Percentiles rank a stretch among this genome's conserved stretches.
Evolutionary conservation across 2,329 filamentous ascomycete genomes (phyloP).

Genomic region (Pestalotiopsis sp.): DNA sequence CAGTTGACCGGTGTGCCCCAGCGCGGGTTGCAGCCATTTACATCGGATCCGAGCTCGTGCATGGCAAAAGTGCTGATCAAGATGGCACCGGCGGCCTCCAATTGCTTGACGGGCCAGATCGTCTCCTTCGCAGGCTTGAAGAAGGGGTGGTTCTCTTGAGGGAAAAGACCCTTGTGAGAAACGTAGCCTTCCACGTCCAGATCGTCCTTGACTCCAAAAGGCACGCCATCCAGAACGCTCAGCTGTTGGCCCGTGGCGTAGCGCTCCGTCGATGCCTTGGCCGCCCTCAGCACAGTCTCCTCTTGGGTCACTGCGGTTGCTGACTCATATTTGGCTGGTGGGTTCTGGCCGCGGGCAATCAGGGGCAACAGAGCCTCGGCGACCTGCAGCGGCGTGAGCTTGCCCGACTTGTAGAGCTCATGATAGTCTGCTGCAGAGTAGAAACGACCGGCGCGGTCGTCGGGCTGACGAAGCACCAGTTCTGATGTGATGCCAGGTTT

Average conservation of each 20-base stretch:
- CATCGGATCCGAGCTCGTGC: conserved; percentile 81
- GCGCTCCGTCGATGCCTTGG: conserved; percentile 72
- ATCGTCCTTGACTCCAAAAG: conserved; percentile 84
- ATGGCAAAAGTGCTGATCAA: conserved; percentile 77
- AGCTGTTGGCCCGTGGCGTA: conserved; percentile 69
- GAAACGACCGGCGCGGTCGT: conserved; percentile 54
- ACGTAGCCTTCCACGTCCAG: conserved; percentile 72
- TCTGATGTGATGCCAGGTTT: conserved; percentile 45
- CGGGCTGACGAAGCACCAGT: conserved; percentile 43
- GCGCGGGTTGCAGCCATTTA: conserved; percentile 79
- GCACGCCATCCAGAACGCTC: conserved; percentile 78
- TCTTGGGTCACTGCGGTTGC: conserved; percentile 73
- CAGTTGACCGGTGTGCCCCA: conserved; percentile 80
- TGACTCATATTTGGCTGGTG: conserved; percentile 64
- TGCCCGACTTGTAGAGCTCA: conserved; percentile 70
- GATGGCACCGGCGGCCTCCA: conserved; percentile 75
- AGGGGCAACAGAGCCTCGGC: conserved; percentile 72
- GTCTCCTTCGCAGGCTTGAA: conserved; percentile 59
- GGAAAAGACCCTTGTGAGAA: conserved; percentile 65
- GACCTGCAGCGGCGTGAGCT: conserved; percentile 73
- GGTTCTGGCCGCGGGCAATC: conserved; percentile 61
- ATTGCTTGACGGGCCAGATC: conserved; percentile 70
- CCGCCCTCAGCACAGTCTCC: conserved; percentile 67
- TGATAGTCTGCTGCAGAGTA: conserved; percentile 78
- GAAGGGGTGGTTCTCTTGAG: conserved; percentile 55